Conservation (phyloP, 768 basidiomycete genomes). For the Cubamyces sp. region DNA sequence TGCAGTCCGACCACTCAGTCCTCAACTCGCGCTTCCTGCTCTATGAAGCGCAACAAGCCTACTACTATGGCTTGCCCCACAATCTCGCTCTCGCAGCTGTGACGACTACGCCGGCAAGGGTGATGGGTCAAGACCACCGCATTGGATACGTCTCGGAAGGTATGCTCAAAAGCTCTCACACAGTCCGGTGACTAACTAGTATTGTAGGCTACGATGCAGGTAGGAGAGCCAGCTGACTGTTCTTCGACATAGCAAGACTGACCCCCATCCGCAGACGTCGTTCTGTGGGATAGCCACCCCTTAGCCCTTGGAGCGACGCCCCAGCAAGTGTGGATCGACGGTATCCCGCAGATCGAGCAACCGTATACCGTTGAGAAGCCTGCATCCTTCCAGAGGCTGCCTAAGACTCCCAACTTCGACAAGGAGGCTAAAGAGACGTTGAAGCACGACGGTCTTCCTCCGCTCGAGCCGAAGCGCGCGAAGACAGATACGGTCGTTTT, state of each 20-base stretch:
- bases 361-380: slow-evolving; percentile 60
- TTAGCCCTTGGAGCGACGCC: slow-evolving; percentile 81
- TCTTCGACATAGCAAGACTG: neutral
- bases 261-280: slow-evolving; percentile 51
- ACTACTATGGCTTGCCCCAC: slow-evolving; percentile 70
- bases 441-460: slow-evolving; percentile 67
- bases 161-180: slow-evolving; percentile 23
- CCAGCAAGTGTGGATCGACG: slow-evolving; percentile 83
- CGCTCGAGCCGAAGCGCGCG: slow-evolving; percentile 49
- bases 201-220: slow-evolving; percentile 16
- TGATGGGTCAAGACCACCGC: slow-evolving; percentile 76
- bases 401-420: slow-evolving; percentile 62
- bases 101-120: slow-evolving; percentile 70
- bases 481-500: slow-evolving; percentile 52
- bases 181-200: neutral
- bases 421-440: slow-evolving; percentile 58
- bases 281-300: slow-evolving; percentile 80
- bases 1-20: slow-evolving; percentile 57
- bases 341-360: slow-evolving; percentile 66
- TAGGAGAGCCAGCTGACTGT: neutral
- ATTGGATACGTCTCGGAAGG: slow-evolving; percentile 64
- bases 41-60: slow-evolving; percentile 65
- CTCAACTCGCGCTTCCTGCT: slow-evolving; percentile 58
- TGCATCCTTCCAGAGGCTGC: slow-evolving; percentile 51
- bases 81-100: slow-evolving; percentile 71